phyloP scores from a whole-genome alignment of 805 yeast species.

The Teunomyces barrocoloradensis region DNA sequence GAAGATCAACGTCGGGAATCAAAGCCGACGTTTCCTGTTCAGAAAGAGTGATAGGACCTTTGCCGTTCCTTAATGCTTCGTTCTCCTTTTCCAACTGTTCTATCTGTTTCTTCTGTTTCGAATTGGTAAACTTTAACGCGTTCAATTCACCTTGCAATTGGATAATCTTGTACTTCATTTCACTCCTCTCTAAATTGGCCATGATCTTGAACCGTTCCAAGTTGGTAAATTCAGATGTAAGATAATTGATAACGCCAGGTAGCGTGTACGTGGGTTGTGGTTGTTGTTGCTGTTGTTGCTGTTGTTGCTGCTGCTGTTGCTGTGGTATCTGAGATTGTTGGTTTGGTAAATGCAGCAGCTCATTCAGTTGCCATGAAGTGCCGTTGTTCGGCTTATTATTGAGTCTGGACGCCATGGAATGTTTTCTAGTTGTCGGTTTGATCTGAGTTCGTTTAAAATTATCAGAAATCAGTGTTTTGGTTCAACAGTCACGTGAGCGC shows the following conservation, averaged over 20 bases:
- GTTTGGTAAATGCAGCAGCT: conserved; percentile 9
- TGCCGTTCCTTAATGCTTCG: not conserved
- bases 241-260: conserved; percentile 59
- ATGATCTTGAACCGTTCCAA: conserved; percentile 42
- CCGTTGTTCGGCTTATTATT: conserved; percentile 3
- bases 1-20: conserved; percentile 35
- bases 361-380: conserved; percentile 4
- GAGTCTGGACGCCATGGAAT: conserved; percentile 3
- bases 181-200: conserved; percentile 52
- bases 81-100: conserved; percentile 34
- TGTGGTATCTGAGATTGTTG: conserved; percentile 3
- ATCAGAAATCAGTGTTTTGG: not conserved
- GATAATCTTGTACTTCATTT: conserved; percentile 49
- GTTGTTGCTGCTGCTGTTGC: conserved; percentile 6
- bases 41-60: not conserved
- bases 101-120: conserved; percentile 39
- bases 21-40: not conserved
- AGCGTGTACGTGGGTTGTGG: conserved; percentile 40
- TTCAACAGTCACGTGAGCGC: not conserved
- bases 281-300: conserved; percentile 3
- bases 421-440: not conserved
- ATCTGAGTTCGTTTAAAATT: not conserved
- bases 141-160: conserved; percentile 54
- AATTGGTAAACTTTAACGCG: conserved; percentile 39
- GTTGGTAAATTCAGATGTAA: conserved; percentile 57